Base-by-base conservation (phyloP, 768 basidiomycete species). In the Boletus rufocinnamomeus region DNA sequence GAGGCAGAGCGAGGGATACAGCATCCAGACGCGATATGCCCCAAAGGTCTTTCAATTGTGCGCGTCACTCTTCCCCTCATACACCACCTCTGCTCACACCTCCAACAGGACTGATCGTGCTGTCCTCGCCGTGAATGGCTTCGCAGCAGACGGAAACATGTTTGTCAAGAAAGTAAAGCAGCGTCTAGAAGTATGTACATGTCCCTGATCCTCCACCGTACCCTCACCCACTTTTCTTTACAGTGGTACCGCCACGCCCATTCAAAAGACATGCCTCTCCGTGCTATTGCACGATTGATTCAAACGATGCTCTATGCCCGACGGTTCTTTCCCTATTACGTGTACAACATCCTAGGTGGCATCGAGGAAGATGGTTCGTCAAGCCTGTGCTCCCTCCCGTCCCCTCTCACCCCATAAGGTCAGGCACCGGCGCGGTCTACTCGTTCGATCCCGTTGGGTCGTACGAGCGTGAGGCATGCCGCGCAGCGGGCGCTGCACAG, bases 381-480 rank as follows among this genome's bases (percentile, higher is more conserved):
- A 38, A 23, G 10, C 38, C 4, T 17, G 21, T 43, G 9, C 32
- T 32, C 17, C 9, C 34, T 44, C 32, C 4, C 40, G 6, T 38
- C 21, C 34, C 9, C 23, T 40, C 63, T 69, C 55, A 63, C 47
- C 35, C 41, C 34, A 49, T 14, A 28, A 46, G 28, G 38, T 4
- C 71, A 96, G 94, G 95, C 13, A 85, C 92, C 38, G 97, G 97
- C 52, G 93, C 96, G 11, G 95, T 99, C 32, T 99, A 99, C 81
- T 98, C 96, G n/a, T 99, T 97, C 74, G 97, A 99, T 76, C 97
- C 97, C 40, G 94, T 98, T 34, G 97, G 97, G 28, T 95, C 92
- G 49, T 99, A 99, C 74, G 95, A 98, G 76, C 90, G 97, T 59
- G 95, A 97, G 77, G 85, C 91, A 34, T 98, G 95, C 77, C 88